Conservation (phyloP, 306 rosid species). For the Alnus glutinosa region DNA sequence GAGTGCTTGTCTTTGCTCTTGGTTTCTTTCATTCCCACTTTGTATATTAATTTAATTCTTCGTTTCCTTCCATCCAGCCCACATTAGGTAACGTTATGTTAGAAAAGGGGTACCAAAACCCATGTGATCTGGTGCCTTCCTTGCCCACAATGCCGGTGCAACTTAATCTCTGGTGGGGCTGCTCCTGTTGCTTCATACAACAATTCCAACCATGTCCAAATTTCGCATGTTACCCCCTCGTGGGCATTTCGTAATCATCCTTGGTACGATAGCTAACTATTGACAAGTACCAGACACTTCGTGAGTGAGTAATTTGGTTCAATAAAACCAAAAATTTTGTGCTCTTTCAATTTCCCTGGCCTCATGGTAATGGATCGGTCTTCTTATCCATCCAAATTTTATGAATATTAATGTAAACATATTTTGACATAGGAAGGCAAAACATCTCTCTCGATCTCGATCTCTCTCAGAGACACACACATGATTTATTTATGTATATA, state of each 20-base stretch:
- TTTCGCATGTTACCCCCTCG: slow-evolving; percentile 91
- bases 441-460: no score
- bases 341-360: no score
- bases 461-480: no score
- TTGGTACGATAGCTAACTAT: slow-evolving; percentile 48
- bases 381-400: no score
- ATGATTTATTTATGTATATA: no score
- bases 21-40: slow-evolving; percentile 61
- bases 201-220: slow-evolving; percentile 42
- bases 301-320: no score
- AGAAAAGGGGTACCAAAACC: slow-evolving; percentile 59
- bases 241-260: slow-evolving; percentile 36
- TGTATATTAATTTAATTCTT: slow-evolving; percentile 22
- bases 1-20: slow-evolving; percentile 64
- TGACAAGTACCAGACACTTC: slow-evolving; percentile 56
- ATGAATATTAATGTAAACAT: no score
- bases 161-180: slow-evolving; percentile 47
- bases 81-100: slow-evolving; percentile 64
- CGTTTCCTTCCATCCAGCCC: slow-evolving; percentile 33
- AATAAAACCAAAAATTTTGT: no score
- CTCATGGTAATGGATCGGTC: no score
- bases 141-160: slow-evolving; percentile 56
- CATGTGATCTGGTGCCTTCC: slow-evolving; percentile 80
- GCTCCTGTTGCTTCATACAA: slow-evolving; percentile 40
- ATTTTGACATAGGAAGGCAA: no score